Base-by-base conservation (phyloP, 495 filamentous ascomycete species). In the Penicillium samsonianum region DNA sequence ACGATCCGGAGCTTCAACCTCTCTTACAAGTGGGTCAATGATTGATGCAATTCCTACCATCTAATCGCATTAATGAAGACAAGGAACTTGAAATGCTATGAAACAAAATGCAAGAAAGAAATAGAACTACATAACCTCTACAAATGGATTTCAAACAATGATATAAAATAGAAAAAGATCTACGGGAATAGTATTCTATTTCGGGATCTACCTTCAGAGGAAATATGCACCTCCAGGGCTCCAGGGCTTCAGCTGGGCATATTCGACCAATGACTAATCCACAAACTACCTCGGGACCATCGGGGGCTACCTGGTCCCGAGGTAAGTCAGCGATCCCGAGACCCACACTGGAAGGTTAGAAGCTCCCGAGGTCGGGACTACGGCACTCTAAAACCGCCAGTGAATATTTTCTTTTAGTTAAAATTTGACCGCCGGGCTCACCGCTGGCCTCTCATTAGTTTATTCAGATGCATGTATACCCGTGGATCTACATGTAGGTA, bases 41-140 rank as follows among this genome's bases (percentile, higher is more conserved):
- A 45, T 57, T 57, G 35, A 60, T 63, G 53, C 48, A 49, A 19
- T 60, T 63, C 14, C 26, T 63, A 38, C 35, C 35, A 37, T 16
- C 5, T 37, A 17, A 7, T 3, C 35, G 35, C 7, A 17, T 38
- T 3, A 38, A 6, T 17, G n/a, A 6, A 9, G 35, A 17, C 4
- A n/a, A 25, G 19, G 20, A 19, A 16, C 22, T 12, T 2, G 42
- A 12, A 2, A 19, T 41, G 17, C n/a, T 37, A 16, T 8, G 41
- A 4, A 12, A 23, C 11, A 1, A 43, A 23, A 12, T 7, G 41
- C 17, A 23, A 6, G 5, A n/a, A 37, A 37, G 6, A 37, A 2
- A 37, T 16, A 14, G 28, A 11, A 30, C 14, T 16, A 37, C 14
- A n/a, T 16, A 37, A 37, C n/a, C 4, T 37, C 1, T 37, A 16